Base-by-base conservation (phyloP, 176 grass and related monocot genomes). In the Oryza meyeriana region DNA sequence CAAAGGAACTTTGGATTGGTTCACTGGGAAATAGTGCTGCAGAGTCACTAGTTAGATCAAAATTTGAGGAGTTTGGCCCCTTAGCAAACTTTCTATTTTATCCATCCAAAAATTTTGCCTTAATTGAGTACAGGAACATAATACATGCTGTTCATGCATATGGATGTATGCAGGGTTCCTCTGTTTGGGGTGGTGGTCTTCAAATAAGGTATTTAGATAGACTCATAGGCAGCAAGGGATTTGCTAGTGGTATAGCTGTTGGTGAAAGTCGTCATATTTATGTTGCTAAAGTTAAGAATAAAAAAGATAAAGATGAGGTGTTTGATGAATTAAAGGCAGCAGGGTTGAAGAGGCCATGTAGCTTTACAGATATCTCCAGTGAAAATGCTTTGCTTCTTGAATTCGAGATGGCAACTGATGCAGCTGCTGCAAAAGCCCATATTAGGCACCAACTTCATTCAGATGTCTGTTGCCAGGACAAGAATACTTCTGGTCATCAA, bases 1-100 rank as follows among this genome's bases (percentile, higher is more conserved):
- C 94, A 30, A 97, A 92, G 89, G 90, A 92, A 81, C 91, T 97
- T 70, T 97, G 91, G 91, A 75, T 94, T 66, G 81, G 91, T 68
- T 90, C 76, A 75, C 44, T 91, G 26, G 91, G 91, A 66, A 89
- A 64, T 77, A 85, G 82, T 79, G 87, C 89, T 48, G 12, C 87
- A 44, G 91, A 94, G 85, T 36, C 79, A 73, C 58, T 83, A 61
- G 74, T 97, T 67, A 91, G 86, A 75, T 94, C 79, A 61, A 89
- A 90, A 57, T 97, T 97, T 63, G 91, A 94, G 89, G 91, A 86
- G 71, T 97, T 97, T 75, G 94, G 94, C 26, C 76, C 81, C 22
- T 57, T 97, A 75, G 77, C 84, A 17, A 86, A 89, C 44, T 90
- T 97, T 64, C 81, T 88, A 58, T 84, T 86, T 66, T 86, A 83